Conservation (phyloP, 2,329 filamentous ascomycete species). For the Fusarium robinianum region DNA sequence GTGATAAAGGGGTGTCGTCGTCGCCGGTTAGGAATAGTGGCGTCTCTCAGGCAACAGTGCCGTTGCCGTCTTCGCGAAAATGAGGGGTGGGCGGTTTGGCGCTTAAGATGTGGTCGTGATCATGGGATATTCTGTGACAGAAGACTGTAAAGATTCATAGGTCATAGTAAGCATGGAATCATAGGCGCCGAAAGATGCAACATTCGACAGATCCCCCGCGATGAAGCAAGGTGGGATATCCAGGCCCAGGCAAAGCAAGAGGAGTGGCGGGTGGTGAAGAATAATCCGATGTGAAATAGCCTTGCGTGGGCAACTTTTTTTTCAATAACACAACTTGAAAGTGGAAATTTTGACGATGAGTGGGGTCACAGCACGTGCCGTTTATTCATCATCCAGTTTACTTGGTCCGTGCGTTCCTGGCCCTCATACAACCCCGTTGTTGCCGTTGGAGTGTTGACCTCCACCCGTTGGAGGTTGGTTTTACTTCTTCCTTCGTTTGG, state of each 20-base stretch:
- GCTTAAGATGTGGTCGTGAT: slow-evolving; percentile 33
- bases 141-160: slow-evolving; percentile 16
- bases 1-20: slow-evolving; percentile 14
- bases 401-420: slow-evolving; percentile 15
- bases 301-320: slow-evolving; percentile 31
- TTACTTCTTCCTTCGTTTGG: too few species aligned
- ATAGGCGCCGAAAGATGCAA: slow-evolving; percentile 11
- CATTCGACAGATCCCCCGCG: slow-evolving; percentile 5
- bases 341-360: slow-evolving; percentile 34
- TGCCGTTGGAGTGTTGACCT: too few species aligned
- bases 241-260: slow-evolving; percentile 2
- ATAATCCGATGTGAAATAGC: slow-evolving; percentile 21
- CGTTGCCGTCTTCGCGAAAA: slow-evolving; percentile 11
- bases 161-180: slow-evolving; percentile 37
- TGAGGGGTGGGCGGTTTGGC: slow-evolving; percentile 9
- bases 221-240: slow-evolving; percentile 9
- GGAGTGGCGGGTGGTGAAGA: slow-evolving; percentile 15
- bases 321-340: slow-evolving; percentile 16
- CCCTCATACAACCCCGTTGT: slow-evolving; percentile 1
- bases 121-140: slow-evolving; percentile 30
- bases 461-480: too few species aligned
- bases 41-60: slow-evolving; percentile 37
- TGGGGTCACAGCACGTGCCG: slow-evolving; percentile 41
- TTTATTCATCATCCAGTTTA: neutral
- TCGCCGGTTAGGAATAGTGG: slow-evolving; percentile 21